phyloP scores from a whole-genome alignment of 73 alveolate genomes.

The Stentor roeselii region DNA sequence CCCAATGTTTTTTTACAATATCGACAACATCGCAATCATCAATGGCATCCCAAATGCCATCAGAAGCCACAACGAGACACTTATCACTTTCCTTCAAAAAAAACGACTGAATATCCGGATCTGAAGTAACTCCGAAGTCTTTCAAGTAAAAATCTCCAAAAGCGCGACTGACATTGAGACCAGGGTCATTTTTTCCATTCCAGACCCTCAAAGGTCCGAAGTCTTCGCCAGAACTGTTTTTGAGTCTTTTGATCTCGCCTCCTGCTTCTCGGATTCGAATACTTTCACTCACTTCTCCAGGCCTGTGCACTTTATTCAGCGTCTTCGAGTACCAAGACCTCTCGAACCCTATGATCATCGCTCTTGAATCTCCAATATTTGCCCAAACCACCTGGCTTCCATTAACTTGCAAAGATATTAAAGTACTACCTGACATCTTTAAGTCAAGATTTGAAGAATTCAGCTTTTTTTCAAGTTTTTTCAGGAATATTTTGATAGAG shows the following conservation, averaged over 20 bases:
- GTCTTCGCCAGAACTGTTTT: background rate
- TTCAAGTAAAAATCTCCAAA: background rate
- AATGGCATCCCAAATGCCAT: background rate
- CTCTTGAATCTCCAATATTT: background rate
- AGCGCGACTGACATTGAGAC: background rate
- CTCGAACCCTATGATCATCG: background rate
- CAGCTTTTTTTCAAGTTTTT: too few relatives aligned
- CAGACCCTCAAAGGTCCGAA: background rate
- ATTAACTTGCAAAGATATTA: too few relatives aligned
- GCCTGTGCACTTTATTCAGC: background rate
- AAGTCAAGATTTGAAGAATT: background rate
- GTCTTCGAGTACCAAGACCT: background rate
- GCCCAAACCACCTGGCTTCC: background rate
- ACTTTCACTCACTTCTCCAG: background rate
- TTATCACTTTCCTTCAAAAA: background rate
- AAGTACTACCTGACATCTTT: background rate
- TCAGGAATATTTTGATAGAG: too few relatives aligned
- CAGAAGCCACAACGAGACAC: background rate
- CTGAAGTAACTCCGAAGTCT: background rate
- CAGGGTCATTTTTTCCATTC: background rate
- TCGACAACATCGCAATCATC: background rate
- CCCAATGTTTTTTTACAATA: background rate
- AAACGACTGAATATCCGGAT: background rate
- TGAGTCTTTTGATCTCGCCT: background rate
- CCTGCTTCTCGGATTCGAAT: background rate